Percentiles rank a stretch among this genome's conserved stretches.
Conservation (phyloP, 225 moss, liverwort and hornwort genomes). For the Pseudisothecium myosuroides region DNA sequence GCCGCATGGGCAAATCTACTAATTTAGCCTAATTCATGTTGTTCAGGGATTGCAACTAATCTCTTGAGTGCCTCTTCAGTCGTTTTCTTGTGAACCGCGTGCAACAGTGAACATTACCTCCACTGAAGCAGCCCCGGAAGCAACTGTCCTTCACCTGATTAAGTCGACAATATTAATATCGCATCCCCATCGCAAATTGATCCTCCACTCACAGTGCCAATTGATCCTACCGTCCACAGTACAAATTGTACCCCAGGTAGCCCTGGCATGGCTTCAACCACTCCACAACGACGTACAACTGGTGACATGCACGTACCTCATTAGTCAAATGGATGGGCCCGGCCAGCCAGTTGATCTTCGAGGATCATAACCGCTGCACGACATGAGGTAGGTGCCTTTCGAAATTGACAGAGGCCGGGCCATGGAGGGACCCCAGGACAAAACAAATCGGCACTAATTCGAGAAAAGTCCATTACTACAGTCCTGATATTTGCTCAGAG, state of each 20-base stretch:
- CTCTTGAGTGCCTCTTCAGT: neutral
- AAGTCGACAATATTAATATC: neutral
- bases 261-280: neutral
- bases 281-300: neutral
- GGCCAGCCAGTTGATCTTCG: neutral
- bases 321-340: neutral
- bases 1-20: neutral
- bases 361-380: constrained; percentile 8
- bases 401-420: neutral
- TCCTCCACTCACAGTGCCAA: neutral
- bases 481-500: neutral
- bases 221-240: neutral
- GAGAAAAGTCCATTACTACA: neutral
- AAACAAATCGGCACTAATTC: neutral
- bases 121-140: neutral
- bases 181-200: neutral
- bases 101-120: neutral
- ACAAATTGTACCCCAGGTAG: neutral
- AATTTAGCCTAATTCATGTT: neutral
- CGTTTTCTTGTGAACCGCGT: neutral
- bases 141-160: neutral
- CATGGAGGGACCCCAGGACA: neutral
- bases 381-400: neutral
- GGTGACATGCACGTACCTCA: neutral
- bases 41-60: neutral